Evolutionary conservation across 2,329 filamentous ascomycete species (phyloP).

Genomic region (Madurella fahalii): DNA sequence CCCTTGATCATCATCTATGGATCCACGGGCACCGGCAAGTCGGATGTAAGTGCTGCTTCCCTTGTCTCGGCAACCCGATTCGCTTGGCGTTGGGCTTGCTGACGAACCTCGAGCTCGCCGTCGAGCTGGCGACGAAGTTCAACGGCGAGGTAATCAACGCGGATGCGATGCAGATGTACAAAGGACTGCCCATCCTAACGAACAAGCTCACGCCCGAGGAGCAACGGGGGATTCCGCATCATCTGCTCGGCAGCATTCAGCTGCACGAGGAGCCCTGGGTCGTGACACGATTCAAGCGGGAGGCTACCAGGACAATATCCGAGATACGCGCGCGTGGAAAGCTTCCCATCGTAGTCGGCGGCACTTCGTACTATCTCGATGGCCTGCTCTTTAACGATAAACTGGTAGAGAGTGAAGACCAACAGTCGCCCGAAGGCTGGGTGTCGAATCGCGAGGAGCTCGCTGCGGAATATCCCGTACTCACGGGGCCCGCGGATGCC

Average conservation of each 20-base stretch:
- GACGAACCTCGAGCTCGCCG: conserved; percentile 62
- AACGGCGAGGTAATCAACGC: conserved; percentile 95
- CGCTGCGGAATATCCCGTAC: conserved; percentile 58
- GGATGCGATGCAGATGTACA: conserved; percentile 97
- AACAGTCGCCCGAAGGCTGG: conserved; percentile 2
- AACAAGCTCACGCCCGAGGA: conserved; percentile 82
- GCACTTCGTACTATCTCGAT: conserved; percentile 93
- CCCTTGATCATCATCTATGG: conserved; percentile 29
- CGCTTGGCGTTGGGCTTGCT: conserved; percentile 1
- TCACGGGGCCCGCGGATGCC: conserved; percentile 65
- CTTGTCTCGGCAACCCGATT: background rate
- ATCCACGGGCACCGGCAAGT: conserved; percentile 34
- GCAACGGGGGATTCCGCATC: conserved; percentile 76
- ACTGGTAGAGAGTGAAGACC: conserved; percentile 45
- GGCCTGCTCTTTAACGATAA: conserved; percentile 77
- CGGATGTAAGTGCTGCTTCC: conserved; percentile 31
- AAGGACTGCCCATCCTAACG: conserved; percentile 86
- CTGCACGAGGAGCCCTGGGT: conserved; percentile 78
- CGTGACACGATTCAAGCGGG: conserved; percentile 70
- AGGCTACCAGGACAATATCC: conserved; percentile 64
- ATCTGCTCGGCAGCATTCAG: conserved; percentile 75
- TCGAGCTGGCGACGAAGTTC: conserved; percentile 77
- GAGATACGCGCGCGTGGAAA: conserved; percentile 76
- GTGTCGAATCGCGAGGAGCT: conserved; percentile 31
- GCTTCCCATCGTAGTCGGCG: conserved; percentile 86